These are phyloP conservation scores for Pyrus communis DNA, from an alignment of 306 rosid species.

Conservation along the genomic window DNA sequence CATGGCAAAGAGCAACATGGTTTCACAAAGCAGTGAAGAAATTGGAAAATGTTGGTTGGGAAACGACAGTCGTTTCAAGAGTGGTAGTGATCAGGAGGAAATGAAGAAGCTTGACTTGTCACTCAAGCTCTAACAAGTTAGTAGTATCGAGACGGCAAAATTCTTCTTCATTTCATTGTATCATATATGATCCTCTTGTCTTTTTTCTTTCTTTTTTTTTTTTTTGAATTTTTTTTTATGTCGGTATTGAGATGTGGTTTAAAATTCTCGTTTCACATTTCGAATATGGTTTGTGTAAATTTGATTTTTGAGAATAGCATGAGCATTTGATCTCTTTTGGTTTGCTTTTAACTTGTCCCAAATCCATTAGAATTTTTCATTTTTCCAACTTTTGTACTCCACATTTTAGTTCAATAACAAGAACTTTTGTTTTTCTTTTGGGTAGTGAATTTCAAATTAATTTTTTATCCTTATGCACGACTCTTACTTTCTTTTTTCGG, in stretches of 20 bases:
- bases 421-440: too few relatives aligned
- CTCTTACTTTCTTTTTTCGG: too few relatives aligned
- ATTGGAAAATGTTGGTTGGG: constrained; percentile 24
- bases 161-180: not conserved
- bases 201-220: not conserved
- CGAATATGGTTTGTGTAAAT: not conserved
- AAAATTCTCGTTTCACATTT: not conserved
- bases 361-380: not conserved
- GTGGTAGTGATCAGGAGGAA: constrained; percentile 30
- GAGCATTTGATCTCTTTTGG: not conserved
- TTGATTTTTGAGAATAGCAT: not conserved
- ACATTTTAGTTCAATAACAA: not conserved
- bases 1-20: not conserved
- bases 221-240: not conserved
- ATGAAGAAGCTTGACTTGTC: constrained; percentile 58
- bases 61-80: constrained; percentile 24
- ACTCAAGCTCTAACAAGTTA: constrained; percentile 40
- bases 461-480: too few relatives aligned
- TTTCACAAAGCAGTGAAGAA: constrained; percentile 12
- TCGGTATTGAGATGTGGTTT: constrained; percentile 21
- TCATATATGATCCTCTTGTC: not conserved
- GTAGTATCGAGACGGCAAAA: not conserved
- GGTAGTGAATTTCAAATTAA: too few relatives aligned
- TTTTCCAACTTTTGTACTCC: not conserved
- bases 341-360: not conserved